These are phyloP conservation scores for Gracilariopsis chorda DNA, from an alignment of 23 red algal genomes.

Conservation along the genomic window DNA sequence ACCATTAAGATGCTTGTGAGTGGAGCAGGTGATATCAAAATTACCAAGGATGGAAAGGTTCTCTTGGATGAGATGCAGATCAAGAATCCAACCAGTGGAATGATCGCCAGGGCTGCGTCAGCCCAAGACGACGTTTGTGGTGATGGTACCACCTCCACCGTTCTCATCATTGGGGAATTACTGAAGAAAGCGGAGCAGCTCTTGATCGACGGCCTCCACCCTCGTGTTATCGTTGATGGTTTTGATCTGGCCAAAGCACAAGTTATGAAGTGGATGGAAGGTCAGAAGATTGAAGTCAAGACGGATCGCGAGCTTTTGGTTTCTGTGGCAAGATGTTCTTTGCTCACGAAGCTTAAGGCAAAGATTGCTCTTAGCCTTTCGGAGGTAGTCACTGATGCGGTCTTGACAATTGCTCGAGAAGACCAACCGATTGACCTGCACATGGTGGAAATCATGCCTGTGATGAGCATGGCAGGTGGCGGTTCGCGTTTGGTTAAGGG, in stretches of 20 bases:
- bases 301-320: slow-evolving; percentile 85
- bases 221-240: slow-evolving; percentile 90
- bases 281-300: slow-evolving; percentile 66
- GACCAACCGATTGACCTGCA: slow-evolving; percentile 89
- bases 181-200: slow-evolving; percentile 94
- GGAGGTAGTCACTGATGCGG: slow-evolving; percentile 94
- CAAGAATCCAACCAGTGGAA: slow-evolving; percentile 88
- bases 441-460: slow-evolving; percentile 97
- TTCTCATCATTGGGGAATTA: slow-evolving; percentile 93
- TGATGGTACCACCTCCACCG: slow-evolving; percentile 94
- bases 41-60: slow-evolving; percentile 98
- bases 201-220: slow-evolving; percentile 91
- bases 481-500: slow-evolving; percentile 88
- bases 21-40: slow-evolving; percentile 94
- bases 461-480: slow-evolving; percentile 70
- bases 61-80: slow-evolving; percentile 99
- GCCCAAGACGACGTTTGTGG: slow-evolving; percentile 97
- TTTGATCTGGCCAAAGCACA: slow-evolving; percentile 87
- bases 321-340: slow-evolving; percentile 75
- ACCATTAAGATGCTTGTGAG: slow-evolving; percentile 98
- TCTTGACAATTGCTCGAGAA: slow-evolving; percentile 74
- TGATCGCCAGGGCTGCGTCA: slow-evolving; percentile 94
- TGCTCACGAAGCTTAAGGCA: slow-evolving; percentile 78
- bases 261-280: slow-evolving; percentile 78
- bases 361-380: slow-evolving; percentile 69